A percentile compares a stretch with the other conserved stretches of the same genome.
These are phyloP conservation scores for Pycnococcus provasolii DNA, from an alignment of 139 green algal species.

Conservation along the genomic window DNA sequence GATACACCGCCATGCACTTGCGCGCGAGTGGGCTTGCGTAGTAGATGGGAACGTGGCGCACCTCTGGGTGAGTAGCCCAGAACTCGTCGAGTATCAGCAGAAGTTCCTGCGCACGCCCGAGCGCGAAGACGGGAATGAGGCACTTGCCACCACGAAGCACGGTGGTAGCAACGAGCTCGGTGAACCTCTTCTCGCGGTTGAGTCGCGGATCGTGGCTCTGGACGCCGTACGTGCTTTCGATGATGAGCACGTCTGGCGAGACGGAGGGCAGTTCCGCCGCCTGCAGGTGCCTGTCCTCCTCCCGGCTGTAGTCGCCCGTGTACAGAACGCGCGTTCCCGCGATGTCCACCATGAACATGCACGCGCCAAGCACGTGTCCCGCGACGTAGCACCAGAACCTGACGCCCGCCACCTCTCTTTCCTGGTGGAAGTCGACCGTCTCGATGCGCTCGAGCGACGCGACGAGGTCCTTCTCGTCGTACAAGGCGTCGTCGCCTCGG, in stretches of 20 bases:
- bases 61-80: slow-evolving; percentile 70
- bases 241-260: slow-evolving; percentile 59
- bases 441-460: slow-evolving; percentile 73
- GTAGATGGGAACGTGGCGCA: slow-evolving; percentile 86
- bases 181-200: slow-evolving; percentile 74
- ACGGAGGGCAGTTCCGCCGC: slow-evolving; percentile 75
- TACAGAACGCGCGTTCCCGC: slow-evolving; percentile 82
- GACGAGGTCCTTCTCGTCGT: slow-evolving; percentile 70
- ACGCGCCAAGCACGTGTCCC: slow-evolving; percentile 92
- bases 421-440: slow-evolving; percentile 92
- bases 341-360: slow-evolving; percentile 97
- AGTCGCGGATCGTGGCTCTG: slow-evolving; percentile 66
- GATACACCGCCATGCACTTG: slow-evolving; percentile 38
- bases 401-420: slow-evolving; percentile 38
- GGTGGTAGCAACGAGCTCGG: slow-evolving; percentile 44
- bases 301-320: slow-evolving; percentile 49
- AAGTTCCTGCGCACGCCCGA: slow-evolving; percentile 86
- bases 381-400: slow-evolving; percentile 73
- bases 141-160: slow-evolving; percentile 68
- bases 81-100: slow-evolving; percentile 94
- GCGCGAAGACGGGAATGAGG: slow-evolving; percentile 88
- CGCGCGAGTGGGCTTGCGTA: slow-evolving; percentile 46
- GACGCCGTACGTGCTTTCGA: slow-evolving; percentile 78
- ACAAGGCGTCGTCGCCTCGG: slow-evolving; percentile 58
- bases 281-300: slow-evolving; percentile 40